Evolutionary conservation across 805 yeast species (phyloP).

Genomic region (Starmerella tilneyi): DNA sequence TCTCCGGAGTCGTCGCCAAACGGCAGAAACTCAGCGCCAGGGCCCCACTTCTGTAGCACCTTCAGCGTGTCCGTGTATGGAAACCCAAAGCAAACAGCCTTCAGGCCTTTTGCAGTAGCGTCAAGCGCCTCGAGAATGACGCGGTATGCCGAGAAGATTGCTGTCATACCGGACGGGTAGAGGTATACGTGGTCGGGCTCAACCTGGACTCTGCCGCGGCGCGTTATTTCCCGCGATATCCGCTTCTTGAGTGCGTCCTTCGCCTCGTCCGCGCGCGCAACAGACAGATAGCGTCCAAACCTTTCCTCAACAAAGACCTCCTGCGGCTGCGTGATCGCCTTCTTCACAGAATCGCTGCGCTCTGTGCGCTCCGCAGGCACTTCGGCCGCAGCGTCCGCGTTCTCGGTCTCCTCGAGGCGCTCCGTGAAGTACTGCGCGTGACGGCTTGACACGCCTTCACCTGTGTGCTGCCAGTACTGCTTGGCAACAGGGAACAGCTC

Average conservation of each 20-base stretch:
- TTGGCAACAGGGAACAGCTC: slow-evolving; percentile 55
- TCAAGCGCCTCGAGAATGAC: slow-evolving; percentile 25
- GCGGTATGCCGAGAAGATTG: slow-evolving; percentile 72
- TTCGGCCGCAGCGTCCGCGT: slow-evolving; percentile 1
- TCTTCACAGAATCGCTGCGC: slow-evolving; percentile 25
- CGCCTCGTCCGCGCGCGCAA: slow-evolving; percentile 65
- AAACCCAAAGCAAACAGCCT: slow-evolving; percentile 89
- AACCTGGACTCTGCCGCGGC: slow-evolving; percentile 9
- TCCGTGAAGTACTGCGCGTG: slow-evolving; percentile 73
- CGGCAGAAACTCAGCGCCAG: slow-evolving; percentile 80
- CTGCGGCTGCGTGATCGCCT: slow-evolving; percentile 16
- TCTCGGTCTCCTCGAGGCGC: slow-evolving; percentile 17
- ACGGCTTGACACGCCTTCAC: slow-evolving; percentile 91
- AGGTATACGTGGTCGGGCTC: slow-evolving; percentile 44
- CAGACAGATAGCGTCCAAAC: slow-evolving; percentile 79
- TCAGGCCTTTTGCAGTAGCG: slow-evolving; percentile 27
- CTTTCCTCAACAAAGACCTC: slow-evolving; percentile 68
- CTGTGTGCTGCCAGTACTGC: slow-evolving; percentile 93
- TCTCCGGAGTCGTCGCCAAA: slow-evolving; percentile 57
- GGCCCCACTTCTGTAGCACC: slow-evolving; percentile 79
- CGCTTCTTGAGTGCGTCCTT: slow-evolving; percentile 63
- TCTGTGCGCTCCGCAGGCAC: slow-evolving; percentile 36
- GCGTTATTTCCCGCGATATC: slow-evolving; percentile 33
- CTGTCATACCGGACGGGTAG: slow-evolving; percentile 87
- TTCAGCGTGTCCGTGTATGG: slow-evolving; percentile 91